Evolutionary conservation across 176 grass and related monocot species (phyloP).

Genomic region (Lolium perenne): DNA sequence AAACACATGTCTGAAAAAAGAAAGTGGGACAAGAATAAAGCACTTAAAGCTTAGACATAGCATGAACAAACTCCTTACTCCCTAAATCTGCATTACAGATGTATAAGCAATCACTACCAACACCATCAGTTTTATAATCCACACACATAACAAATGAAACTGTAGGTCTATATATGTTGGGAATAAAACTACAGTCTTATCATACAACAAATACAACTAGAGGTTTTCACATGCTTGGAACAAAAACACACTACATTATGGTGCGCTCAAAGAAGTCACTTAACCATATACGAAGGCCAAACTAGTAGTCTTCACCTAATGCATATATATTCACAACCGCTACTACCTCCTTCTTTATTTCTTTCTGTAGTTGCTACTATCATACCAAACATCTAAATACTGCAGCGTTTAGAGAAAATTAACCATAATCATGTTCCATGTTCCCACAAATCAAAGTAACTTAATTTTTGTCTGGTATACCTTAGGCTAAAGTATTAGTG

Average conservation of each 20-base stretch:
- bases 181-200: not conserved
- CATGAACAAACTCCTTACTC: not conserved
- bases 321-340: not conserved
- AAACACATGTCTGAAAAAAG: not conserved
- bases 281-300: not conserved
- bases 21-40: not conserved
- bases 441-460: not conserved
- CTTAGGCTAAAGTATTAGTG: not conserved
- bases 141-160: not conserved
- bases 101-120: not conserved
- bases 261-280: not conserved
- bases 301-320: not conserved
- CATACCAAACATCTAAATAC: not conserved
- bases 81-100: not conserved
- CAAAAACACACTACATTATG: not conserved
- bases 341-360: not conserved
- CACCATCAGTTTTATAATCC: not conserved
- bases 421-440: not conserved
- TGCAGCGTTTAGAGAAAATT: not conserved
- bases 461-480: not conserved
- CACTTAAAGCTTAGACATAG: not conserved
- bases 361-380: not conserved
- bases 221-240: not conserved
- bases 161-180: not conserved
- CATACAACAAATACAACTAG: not conserved